Percentiles rank a stretch among this genome's conserved stretches.
These are phyloP conservation scores for Penicillium decumbens DNA, from an alignment of 2,329 filamentous ascomycete species.

Conservation along the genomic window DNA sequence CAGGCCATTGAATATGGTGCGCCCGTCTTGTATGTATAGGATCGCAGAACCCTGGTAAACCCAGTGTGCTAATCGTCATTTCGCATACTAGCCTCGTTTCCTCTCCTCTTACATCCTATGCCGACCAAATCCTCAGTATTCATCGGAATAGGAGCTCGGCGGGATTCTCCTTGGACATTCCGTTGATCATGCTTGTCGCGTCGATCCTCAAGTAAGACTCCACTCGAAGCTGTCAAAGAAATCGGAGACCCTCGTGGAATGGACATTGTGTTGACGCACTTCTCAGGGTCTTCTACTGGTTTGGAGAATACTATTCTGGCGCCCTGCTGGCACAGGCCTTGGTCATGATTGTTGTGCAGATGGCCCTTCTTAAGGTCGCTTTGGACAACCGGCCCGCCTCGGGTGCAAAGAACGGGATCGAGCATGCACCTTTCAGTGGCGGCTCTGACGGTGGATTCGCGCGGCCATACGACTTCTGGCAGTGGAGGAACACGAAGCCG, in stretches of 20 bases:
- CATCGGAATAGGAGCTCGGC: constrained; percentile 56
- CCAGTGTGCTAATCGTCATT: constrained; percentile 1
- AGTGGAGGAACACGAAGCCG: constrained; percentile 54
- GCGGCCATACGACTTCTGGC: constrained; percentile 60
- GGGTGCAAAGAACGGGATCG: constrained; percentile 36
- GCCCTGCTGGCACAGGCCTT: constrained; percentile 57
- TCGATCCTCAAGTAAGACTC: constrained; percentile 56
- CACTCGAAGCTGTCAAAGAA: neutral
- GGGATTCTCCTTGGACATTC: constrained; percentile 63
- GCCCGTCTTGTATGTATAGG: constrained; percentile 44
- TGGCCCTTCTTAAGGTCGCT: constrained; percentile 57
- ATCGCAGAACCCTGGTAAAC: neutral
- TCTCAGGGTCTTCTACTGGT: constrained; percentile 60
- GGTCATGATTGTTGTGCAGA: constrained; percentile 57
- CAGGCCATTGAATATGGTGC: constrained; percentile 45
- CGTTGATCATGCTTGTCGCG: constrained; percentile 62
- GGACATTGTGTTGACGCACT: constrained; percentile 6
- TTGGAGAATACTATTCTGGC: constrained; percentile 57
- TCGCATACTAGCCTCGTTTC: constrained; percentile 50
- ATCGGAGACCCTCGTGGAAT: neutral
- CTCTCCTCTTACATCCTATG: constrained; percentile 61
- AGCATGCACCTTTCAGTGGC: constrained; percentile 42
- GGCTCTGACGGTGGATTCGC: constrained; percentile 28
- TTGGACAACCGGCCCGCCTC: constrained; percentile 52
- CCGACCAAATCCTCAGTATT: constrained; percentile 63